Evolutionary conservation across 192 early-diverging fungal genomes (phyloP), one percentile per base, ranked within the genome.

Genomic region (Linnemannia hyalina): DNA sequence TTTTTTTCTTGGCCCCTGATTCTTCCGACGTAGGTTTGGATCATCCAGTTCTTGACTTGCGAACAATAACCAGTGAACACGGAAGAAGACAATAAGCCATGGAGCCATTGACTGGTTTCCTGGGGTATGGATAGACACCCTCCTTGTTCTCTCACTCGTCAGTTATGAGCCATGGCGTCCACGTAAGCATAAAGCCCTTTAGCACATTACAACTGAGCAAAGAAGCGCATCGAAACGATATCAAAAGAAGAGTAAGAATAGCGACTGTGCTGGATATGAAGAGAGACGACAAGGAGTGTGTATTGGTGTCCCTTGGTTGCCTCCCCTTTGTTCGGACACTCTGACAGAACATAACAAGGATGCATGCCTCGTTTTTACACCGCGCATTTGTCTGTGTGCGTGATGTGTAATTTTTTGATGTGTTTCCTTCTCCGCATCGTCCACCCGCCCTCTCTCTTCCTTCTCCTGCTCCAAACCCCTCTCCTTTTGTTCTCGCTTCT

Each of bases 381-480:
- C 57, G 8, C 29, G 29, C 35, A 29, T 65, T 29, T 32, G 60
- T 57, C 23, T 57, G 7, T 26, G 55, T 57, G 55, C 15, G 23
- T 9, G 55, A 16, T 57, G 26, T 13, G 29, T 65, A 29, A 26
- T 26, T 23, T 60, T 16, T 23, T n/a, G 26, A 6, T 10, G 10
- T 65, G 26, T 32, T 65, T 65, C 60, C 60, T 65, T 65, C 60
- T 65, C 60, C 60, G 60, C 60, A 65, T 26, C 44, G 44, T 46
- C 44, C 44, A 46, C 60, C 60, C 9, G 13, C 8, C 0, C n/a
- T 29, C 60, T 75, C n/a, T 52, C n/a, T 20, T 7, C 35, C 52
- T 55, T 35, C 6, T 54, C 32, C 47, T 15, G 0, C 47, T 49
- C 47, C 47, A 49, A 3, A 16, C 16, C 47, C 16, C 36, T 22